Conservation (phyloP, 164 flowering plant species). For the Vitis amurensis region DNA sequence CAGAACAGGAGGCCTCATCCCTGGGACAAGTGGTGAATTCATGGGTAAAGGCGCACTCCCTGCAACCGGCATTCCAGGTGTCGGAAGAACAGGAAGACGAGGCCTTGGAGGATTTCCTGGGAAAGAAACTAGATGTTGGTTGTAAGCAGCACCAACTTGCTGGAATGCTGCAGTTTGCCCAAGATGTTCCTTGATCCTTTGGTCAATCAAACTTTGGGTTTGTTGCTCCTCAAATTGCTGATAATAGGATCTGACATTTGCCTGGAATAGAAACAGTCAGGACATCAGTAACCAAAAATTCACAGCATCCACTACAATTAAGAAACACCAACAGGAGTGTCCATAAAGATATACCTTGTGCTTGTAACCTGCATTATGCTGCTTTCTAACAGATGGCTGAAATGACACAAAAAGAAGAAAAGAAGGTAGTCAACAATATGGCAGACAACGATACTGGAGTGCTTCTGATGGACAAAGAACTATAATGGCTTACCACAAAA, state of each 20-base stretch:
- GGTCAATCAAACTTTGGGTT: slow-evolving; percentile 91
- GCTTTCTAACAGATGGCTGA: slow-evolving; percentile 98
- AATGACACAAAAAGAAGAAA: slow-evolving; percentile 7
- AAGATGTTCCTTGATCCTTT: slow-evolving; percentile 89
- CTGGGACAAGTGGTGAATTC: slow-evolving; percentile 48
- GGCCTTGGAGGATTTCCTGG: slow-evolving; percentile 49
- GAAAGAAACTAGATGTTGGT: slow-evolving; percentile 54
- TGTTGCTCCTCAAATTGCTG: slow-evolving; percentile 94
- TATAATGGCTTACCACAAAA: no score
- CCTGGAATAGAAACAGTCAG: slow-evolving; percentile 39
- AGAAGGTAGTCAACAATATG: not conserved
- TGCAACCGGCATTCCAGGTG: slow-evolving; percentile 43
- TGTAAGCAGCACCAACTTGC: slow-evolving; percentile 86
- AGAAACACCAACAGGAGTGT: not conserved
- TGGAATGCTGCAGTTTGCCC: slow-evolving; percentile 79
- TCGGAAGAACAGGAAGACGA: slow-evolving; percentile 62
- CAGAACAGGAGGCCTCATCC: slow-evolving; percentile 74
- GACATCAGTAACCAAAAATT: no score
- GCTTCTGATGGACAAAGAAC: no score
- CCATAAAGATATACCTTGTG: slow-evolving; percentile 73
- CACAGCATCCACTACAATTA: not conserved
- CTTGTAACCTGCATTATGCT: slow-evolving; percentile 96
- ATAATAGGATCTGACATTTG: slow-evolving; percentile 87
- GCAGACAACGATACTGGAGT: no score
- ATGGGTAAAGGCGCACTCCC: slow-evolving; percentile 29